Base-by-base conservation (phyloP, 768 basidiomycete genomes). In the Steccherinum ochraceum region DNA sequence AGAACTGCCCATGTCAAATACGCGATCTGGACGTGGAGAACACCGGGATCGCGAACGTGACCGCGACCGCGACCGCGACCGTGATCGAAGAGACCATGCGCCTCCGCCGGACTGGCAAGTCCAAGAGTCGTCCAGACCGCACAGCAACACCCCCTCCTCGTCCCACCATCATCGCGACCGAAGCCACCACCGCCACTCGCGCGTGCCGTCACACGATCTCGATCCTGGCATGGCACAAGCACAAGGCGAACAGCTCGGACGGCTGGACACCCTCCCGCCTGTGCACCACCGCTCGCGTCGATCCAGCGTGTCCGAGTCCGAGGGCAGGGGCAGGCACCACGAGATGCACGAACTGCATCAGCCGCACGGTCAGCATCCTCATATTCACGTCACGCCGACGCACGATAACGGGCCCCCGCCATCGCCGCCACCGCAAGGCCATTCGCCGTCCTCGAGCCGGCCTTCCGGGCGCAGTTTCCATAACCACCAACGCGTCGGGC, bases 401-500 rank as follows among this genome's bases (percentile, higher is more conserved):
- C n/a, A n/a, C n/a, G n/a, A n/a, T n/a, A 53, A 56, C 47, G 18
- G 56, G 24, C 59, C 61, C 2, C 12, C 72, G 12, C n/a, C n/a
- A n/a, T n/a, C n/a, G n/a, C 72, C 74, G 18, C 70, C 65, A 7
- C 64, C 67, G 16, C 65, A 61, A 18, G 62, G 65, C 42, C 52
- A 54, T 18, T 61, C 60, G n/a, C 62, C 58, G 21, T 56, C 55
- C 18, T 50, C 51, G 48, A 50, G 45, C 35, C 52, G 50, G n/a
- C 45, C 21, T 23, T 27, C 45, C 7, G 10, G 11, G 10, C 7
- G 30, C 30, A 7, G 30, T 16, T 26, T 49, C 24, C 86, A 86
- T 63, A 73, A 72, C 53, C 84, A 86, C 65, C 84, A 85, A 64
- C 81, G 83, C 49, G 61, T 83, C 58, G 84, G 83, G 5, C 82